phyloP scores from a whole-genome alignment of 1,139 yeast species.

The Pichia sp. region DNA sequence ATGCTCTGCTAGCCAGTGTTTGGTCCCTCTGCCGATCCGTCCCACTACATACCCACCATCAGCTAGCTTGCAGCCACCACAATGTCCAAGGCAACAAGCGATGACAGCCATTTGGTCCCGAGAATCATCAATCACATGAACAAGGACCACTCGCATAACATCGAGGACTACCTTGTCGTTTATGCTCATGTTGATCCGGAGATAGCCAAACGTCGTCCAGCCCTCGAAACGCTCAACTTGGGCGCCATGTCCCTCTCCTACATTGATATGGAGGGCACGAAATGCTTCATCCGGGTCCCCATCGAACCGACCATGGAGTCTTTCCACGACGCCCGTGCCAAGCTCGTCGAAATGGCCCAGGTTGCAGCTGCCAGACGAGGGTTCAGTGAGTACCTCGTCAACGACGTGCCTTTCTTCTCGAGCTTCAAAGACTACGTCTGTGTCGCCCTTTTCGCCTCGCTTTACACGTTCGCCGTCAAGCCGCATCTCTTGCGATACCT shows the following conservation, averaged over 20 bases:
- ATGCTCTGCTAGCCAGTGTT: too few relatives aligned
- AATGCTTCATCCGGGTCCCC: slow-evolving; percentile 31
- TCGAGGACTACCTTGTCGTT: slow-evolving; percentile 64
- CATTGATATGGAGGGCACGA: slow-evolving; percentile 13
- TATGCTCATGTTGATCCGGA: slow-evolving; percentile 44
- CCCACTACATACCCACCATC: too few relatives aligned
- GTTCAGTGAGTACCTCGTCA: slow-evolving; percentile 47
- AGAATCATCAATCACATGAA: slow-evolving; percentile 58
- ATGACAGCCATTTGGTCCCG: neutral
- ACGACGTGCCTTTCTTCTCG: slow-evolving; percentile 24
- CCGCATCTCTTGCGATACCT: slow-evolving; percentile 34
- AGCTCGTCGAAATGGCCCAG: slow-evolving; percentile 65
- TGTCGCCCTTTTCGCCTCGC: slow-evolving; percentile 29
- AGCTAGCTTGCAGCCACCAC: neutral
- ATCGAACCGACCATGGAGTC: slow-evolving; percentile 48
- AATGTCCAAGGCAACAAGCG: neutral
- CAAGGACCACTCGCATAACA: slow-evolving; percentile 61
- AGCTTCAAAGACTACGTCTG: slow-evolving; percentile 20
- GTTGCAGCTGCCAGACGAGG: slow-evolving; percentile 66
- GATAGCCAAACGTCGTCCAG: slow-evolving; percentile 21
- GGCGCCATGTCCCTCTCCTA: slow-evolving; percentile 35
- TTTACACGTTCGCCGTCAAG: slow-evolving; percentile 27
- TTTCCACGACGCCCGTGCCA: slow-evolving; percentile 52
- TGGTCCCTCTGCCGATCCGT: too few relatives aligned
- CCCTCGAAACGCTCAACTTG: slow-evolving; percentile 47